Base-by-base conservation (phyloP, 495 filamentous ascomycete species). In the Lepidopterella palustris region DNA sequence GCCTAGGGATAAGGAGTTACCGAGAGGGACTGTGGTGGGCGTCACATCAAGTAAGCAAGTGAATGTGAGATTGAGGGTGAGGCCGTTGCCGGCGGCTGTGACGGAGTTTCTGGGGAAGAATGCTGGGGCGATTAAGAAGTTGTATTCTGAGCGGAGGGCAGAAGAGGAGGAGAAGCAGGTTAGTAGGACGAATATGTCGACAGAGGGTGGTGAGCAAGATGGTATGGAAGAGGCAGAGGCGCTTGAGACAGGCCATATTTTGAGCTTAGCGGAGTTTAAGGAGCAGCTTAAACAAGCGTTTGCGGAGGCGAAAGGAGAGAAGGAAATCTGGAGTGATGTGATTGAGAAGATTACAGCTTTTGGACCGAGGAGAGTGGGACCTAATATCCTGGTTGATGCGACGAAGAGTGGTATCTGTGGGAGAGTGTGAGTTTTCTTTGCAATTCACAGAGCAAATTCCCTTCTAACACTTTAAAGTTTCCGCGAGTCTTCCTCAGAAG, bases 61-160 rank as follows among this genome's bases (percentile, higher is more conserved):
- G 39, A 87, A 84, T 15, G 71, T 97, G 23, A 82, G 84, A 6
- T 68, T 99, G 18, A 78, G 87, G n/a, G 88, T 96, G 2, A 71
- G 85, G 29, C 93, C 93, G 0, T 72, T 99, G 57, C 92, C 93
- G 0, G 61, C 76, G 0, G 77, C 82, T 13, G 88, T 96, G 3
- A 96, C 90, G 0, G 85, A 95, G 2, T 97, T 95, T 72, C 75
- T 99, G 13, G 70, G 82, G 52, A 90, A 89, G 70, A 89, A 96
- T 61, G 78, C 82, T 4, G 83, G 80, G 25, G 82, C 88, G 5
- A 85, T 97, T 69, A 93, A 91, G 70, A 76, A 79, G 28, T 74
- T 97, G 0, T 92, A 95, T 59, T 82, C 87, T 0, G 83, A 90
- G 64, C 80, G 79, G 50, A 79, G 76, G 55, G 75, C 70, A 1